phyloP scores from a whole-genome alignment of 2,329 filamentous ascomycete genomes.

The Cercospora nicotianae region DNA sequence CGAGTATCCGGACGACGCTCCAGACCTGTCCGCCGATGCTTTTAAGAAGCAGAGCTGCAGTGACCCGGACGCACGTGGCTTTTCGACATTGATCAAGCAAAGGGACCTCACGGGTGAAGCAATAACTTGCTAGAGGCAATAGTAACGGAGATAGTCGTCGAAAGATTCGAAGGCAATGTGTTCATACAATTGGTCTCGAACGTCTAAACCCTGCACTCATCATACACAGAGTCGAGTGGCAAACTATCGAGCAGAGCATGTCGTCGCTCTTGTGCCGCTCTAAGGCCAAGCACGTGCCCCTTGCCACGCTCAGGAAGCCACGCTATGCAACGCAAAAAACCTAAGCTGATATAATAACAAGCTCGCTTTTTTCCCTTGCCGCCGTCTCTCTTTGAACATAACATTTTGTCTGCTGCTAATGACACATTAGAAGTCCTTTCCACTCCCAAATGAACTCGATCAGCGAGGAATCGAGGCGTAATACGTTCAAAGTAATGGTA shows the following conservation, averaged over 20 bases:
- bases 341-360: conserved; percentile 13
- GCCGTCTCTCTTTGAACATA: conserved; percentile 1
- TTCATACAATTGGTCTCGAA: neutral
- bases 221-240: neutral
- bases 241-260: neutral
- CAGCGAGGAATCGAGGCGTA: neutral
- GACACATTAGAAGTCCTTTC: conserved; percentile 23
- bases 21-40: neutral
- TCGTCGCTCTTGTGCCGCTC: neutral
- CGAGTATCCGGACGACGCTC: conserved; percentile 59
- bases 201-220: neutral
- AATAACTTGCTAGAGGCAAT: neutral
- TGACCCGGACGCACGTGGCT: conserved; percentile 49
- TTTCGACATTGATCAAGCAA: conserved; percentile 67
- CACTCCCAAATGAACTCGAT: neutral
- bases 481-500: conserved; percentile 17
- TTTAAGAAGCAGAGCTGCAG: conserved; percentile 35
- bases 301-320: conserved; percentile 13
- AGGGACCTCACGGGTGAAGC: conserved; percentile 63
- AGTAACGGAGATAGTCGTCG: neutral
- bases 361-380: conserved; percentile 13
- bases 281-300: neutral
- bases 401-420: conserved; percentile 14
- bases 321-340: conserved; percentile 20
- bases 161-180: neutral